Base-by-base conservation (phyloP, 495 filamentous ascomycete species). In the Pseudotulostoma volvatum region DNA sequence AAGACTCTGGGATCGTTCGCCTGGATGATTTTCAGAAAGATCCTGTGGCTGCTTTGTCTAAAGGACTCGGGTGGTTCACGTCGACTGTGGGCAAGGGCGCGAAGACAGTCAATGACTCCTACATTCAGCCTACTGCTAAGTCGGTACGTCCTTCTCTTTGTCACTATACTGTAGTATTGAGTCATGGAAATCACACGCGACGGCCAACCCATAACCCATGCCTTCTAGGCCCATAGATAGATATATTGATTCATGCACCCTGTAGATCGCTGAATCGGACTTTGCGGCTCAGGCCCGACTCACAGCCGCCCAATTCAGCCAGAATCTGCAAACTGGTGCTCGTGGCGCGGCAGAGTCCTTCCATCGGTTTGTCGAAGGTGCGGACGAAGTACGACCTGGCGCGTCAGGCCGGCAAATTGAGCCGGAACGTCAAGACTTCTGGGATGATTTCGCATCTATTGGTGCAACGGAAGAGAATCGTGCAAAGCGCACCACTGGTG, bases 1-100 rank as follows among this genome's bases (percentile, higher is more conserved):
- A 54, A 9, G 61, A 59, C n/a, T 58, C 47, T 4, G 55, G 41
- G 0, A 48, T 77, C 13, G 82, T 77, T 0, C 74, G 71, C 1
- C 55, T 87, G 16, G 79, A 92, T 38, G 86, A 94, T 25, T 74
- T 95, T 46, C 82, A 88, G 57, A 81, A 79, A 46, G 90, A 97
- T 56, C 86, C 92, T 1, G 68, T 96, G 40, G 86, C 73, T 0
- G 84, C 87, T 34, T 53, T 97, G 48, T 84, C 72, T 18, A 95
- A 93, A 60, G 81, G 90, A 4, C 87, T 95, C 48, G 87, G 92
- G 1, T 95, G 92, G 81, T 88, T 97, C 46, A 71, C 83, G 13
- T 76, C 69, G 9, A 79, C 82, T 21, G 85, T 95, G 9, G 79
- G 76, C 11, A 88, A 85, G 66, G 74, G 77, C 40, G 90, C 86